A percentile compares a stretch with the other conserved stretches of the same genome.
Conservation (phyloP, 148 eudicot genomes). For the Amaranthus hypochondriacus region DNA sequence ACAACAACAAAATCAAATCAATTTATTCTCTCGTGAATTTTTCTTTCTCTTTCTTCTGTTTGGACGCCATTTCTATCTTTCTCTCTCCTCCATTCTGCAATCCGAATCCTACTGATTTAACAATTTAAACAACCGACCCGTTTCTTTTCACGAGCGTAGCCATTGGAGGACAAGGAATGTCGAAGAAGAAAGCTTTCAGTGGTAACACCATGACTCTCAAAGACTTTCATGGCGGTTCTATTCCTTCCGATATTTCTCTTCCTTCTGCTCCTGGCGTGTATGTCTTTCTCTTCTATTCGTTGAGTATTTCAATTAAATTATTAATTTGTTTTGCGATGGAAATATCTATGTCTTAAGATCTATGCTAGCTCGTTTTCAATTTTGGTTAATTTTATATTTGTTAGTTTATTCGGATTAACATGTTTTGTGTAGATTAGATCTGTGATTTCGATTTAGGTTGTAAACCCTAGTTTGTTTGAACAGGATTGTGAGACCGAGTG, state of each 20-base stretch:
- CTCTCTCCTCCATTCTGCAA: background rate
- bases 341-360: background rate
- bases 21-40: background rate
- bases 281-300: constrained; percentile 15
- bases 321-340: background rate
- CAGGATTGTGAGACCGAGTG: constrained; percentile 67
- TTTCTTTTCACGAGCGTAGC: too few relatives aligned
- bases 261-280: constrained; percentile 99
- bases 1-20: background rate
- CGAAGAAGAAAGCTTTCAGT: constrained; percentile 71
- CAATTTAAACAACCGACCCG: background rate
- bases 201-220: constrained; percentile 75
- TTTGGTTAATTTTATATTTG: background rate
- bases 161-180: constrained; percentile 32
- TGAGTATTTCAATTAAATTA: background rate
- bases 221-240: constrained; percentile 97
- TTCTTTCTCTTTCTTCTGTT: background rate
- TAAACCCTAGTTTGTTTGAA: constrained; percentile 9
- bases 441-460: constrained; percentile 1
- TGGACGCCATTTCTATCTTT: background rate
- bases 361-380: background rate
- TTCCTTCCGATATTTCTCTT: constrained; percentile 88
- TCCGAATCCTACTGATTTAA: background rate
- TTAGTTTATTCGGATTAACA: background rate
- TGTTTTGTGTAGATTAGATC: constrained; percentile 13